Evolutionary conservation across 345 rosid species (phyloP).

Genomic region (Turnera subulata): DNA sequence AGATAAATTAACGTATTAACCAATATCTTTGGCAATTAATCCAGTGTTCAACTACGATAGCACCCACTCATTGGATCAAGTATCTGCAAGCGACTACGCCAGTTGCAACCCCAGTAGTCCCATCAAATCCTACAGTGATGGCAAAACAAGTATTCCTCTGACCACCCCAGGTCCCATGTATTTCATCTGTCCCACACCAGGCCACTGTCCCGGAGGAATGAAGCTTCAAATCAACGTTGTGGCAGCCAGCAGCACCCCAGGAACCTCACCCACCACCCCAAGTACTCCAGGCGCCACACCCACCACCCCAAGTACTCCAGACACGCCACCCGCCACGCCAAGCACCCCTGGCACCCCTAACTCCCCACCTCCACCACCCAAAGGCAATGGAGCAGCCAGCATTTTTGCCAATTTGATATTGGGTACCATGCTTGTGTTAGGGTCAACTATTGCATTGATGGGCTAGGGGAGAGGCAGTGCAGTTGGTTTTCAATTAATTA

Average conservation of each 20-base stretch:
- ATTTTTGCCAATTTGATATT: constrained; percentile 4
- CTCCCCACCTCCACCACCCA: constrained; percentile 11
- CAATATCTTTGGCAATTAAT: not conserved
- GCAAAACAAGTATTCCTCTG: constrained; percentile 29
- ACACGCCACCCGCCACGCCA: constrained; percentile 12
- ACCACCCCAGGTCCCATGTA: constrained; percentile 25
- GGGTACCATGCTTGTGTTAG: constrained; percentile 21
- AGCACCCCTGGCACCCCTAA: constrained; percentile 1
- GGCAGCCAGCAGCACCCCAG: constrained; percentile 15
- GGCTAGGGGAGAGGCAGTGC: constrained; percentile 71
- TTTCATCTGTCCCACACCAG: constrained; percentile 42
- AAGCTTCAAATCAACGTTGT: constrained; percentile 38
- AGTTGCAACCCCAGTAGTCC: constrained; percentile 31
- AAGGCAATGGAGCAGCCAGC: not conserved
- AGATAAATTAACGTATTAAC: too few species aligned
- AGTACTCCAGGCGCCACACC: constrained; percentile 24
- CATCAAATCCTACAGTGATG: constrained; percentile 19
- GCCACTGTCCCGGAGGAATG: constrained; percentile 53
- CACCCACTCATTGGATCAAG: constrained; percentile 33
- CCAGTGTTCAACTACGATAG: constrained; percentile 40
- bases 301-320: constrained; percentile 8
- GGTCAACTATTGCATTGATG: constrained; percentile 15
- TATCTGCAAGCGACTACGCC: constrained; percentile 26
- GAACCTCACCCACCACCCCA: constrained; percentile 14
- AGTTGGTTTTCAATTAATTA: not conserved